Base-by-base conservation (phyloP, 352 stramenopile species). In the Pythium grandisporangium region DNA sequence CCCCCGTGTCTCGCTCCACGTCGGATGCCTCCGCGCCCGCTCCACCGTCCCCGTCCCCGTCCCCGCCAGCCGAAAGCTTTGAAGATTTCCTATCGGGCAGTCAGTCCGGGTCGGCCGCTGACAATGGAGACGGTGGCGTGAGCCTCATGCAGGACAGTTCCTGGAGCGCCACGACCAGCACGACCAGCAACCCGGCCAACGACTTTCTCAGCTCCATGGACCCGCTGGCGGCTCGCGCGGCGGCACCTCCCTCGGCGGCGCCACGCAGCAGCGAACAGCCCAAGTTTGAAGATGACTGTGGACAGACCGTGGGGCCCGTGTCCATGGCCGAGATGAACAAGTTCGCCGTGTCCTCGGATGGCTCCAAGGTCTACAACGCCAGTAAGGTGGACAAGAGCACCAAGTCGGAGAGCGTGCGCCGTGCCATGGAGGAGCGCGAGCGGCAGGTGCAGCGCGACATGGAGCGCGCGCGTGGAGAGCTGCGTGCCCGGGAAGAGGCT, bases 281-380 rank as follows among this genome's bases (percentile, higher is more conserved):
- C 22, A 77, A 81, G 50, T 92, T 92, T 41, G 72, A 92, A 7
- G 74, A 89, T 54, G 79, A 92, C 47, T 61, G 64, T 34, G 63
- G 66, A 13, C 78, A 92, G 48, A 92, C 79, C 5, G 74, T 92
- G 23, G 79, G 79, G 0, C 79, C 79, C 0, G 79, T 92, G 41
- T 84, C 71, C 6, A 76, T 90, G 60, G 76, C 76, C 16, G 79
- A 92, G 52, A 92, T 92, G 76, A 44, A 88, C 41, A 65, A 70
- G 47, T 70, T 75, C 42, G 69, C 67, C 21, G 76, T 70, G 2
- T 78, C 76, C 19, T 74, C 73, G 5, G 79, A 92, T 44, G 79
- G 79, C 24, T 84, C 79, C 12, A 86, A 89, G 42, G 76, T 92
- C 46, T 92, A 90, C 63, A 90, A 92, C 42, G 58, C 79, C n/a